Base-by-base conservation (phyloP, 441 rosid species). In the Populus hybrid region DNA sequence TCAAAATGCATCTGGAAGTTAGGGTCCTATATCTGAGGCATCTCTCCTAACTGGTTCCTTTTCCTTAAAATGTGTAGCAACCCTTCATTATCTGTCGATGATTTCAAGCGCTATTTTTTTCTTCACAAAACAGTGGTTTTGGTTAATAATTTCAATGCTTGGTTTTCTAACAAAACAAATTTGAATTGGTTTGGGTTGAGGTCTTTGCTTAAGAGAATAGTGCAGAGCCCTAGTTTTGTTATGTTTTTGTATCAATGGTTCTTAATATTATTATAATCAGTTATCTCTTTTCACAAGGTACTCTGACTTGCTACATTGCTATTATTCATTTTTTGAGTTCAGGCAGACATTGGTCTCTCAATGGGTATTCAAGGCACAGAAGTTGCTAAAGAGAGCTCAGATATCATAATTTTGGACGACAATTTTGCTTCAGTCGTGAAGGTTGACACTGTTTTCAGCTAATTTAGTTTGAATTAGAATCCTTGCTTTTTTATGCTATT, bases 321-420 rank as follows among this genome's bases (percentile, higher is more conserved):
- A 18, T 53, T 18, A 18, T 53, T 53, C 61, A 18, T 53, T 53
- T 6, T 53, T 53, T 53, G 61, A 53, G 61, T 53, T 53, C 61
- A 53, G 61, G 61, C n/a, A 53, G 61, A 53, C 21, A 16, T 53
- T 53, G 61, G 61, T 53, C 61, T 53, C n/a, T 1, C 61, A 18
- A 53, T 53, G 61, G 61, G 61, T 53, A 53, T 53, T 53, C 61
- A 35, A 87, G 99, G 99, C 73, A 96, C 99, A 1, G 99, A 96
- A 87, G 99, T 96, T 71, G 99, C 99, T 0, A 96, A 96, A 75
- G 99, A 96, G 87, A 96, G 86, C 86, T 96, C 99, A 1, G 99
- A 96, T 82, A 94, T 96, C 76, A 94, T 96, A 77, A 96, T 96
- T 40, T 77, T 96, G 88, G 99, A 96, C 70, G 98, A 96, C 80